Evolutionary conservation across 2,329 filamentous ascomycete species (phyloP).

Genomic region (Cladobotryum protrusum): DNA sequence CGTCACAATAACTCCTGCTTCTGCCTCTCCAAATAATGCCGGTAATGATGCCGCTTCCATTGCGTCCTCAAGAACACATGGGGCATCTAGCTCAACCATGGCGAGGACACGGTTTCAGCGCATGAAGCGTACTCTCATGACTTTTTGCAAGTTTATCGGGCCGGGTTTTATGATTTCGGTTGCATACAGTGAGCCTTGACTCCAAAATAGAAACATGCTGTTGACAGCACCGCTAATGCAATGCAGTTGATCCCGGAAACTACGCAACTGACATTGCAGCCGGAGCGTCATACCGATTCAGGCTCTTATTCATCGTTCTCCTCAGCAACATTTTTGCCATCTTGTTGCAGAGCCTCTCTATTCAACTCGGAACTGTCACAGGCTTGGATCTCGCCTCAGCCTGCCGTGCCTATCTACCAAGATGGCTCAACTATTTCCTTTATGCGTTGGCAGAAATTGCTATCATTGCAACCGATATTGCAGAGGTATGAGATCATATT

Average conservation of each 20-base stretch:
- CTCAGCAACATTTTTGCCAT: slow-evolving; percentile 67
- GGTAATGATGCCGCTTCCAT: not conserved
- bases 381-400: slow-evolving; percentile 62
- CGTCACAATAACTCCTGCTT: not conserved
- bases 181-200: slow-evolving; percentile 44
- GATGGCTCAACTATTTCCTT: slow-evolving; percentile 56
- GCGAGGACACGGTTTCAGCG: slow-evolving; percentile 11
- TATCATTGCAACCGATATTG: slow-evolving; percentile 67
- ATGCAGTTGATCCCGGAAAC: slow-evolving; percentile 54
- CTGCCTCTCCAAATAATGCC: not conserved
- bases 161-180: slow-evolving; percentile 61
- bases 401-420: slow-evolving; percentile 58
- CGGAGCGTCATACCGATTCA: slow-evolving; percentile 59
- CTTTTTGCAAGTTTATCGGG: slow-evolving; percentile 47
- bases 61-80: slow-evolving; percentile 1
- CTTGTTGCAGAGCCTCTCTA: slow-evolving; percentile 60
- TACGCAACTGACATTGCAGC: slow-evolving; percentile 66
- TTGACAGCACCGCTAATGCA: not conserved
- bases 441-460: slow-evolving; percentile 60
- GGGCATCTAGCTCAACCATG: not conserved
- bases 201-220: not conserved
- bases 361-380: slow-evolving; percentile 64
- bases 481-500: slow-evolving; percentile 36
- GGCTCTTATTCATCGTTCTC: slow-evolving; percentile 61
- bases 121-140: slow-evolving; percentile 15